Conservation (phyloP, 2,329 filamentous ascomycete species). For the Microsporum canis region DNA sequence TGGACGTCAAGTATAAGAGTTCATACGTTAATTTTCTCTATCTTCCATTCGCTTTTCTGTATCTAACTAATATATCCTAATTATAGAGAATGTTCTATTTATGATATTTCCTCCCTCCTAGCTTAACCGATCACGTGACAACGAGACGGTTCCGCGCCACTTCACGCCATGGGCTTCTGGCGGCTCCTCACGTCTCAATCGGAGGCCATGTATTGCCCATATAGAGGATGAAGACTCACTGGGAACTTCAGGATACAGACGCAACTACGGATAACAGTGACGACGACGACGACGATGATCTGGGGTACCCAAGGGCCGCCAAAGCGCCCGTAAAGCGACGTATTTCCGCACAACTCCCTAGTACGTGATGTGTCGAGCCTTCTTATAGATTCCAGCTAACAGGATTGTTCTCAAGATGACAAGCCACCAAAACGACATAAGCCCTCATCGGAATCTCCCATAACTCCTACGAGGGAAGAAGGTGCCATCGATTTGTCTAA, state of each 20-base stretch:
- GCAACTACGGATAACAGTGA: constrained; percentile 21
- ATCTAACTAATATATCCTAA: not conserved
- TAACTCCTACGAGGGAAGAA: not conserved
- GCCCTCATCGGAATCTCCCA: not conserved
- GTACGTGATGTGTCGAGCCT: not conserved
- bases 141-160: constrained; percentile 1
- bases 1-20: too few relatives aligned
- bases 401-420: not conserved
- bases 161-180: not conserved
- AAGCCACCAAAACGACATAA: not conserved
- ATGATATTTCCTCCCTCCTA: too few relatives aligned
- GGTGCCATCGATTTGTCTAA: constrained; percentile 16
- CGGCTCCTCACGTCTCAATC: not conserved
- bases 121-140: not conserved
- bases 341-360: not conserved
- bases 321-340: not conserved
- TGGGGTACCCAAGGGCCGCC: constrained; percentile 25
- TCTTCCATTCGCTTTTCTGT: not conserved
- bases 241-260: constrained; percentile 20
- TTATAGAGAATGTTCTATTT: too few relatives aligned
- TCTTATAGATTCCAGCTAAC: not conserved
- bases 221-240: constrained; percentile 7
- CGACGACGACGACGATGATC: constrained; percentile 34
- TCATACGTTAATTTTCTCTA: not conserved
- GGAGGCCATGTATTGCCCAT: not conserved